Evolutionary conservation across 1,284 basidiomycete genomes (phyloP), one percentile per base, ranked within the genome.

Genomic region (Tilletia indica): DNA sequence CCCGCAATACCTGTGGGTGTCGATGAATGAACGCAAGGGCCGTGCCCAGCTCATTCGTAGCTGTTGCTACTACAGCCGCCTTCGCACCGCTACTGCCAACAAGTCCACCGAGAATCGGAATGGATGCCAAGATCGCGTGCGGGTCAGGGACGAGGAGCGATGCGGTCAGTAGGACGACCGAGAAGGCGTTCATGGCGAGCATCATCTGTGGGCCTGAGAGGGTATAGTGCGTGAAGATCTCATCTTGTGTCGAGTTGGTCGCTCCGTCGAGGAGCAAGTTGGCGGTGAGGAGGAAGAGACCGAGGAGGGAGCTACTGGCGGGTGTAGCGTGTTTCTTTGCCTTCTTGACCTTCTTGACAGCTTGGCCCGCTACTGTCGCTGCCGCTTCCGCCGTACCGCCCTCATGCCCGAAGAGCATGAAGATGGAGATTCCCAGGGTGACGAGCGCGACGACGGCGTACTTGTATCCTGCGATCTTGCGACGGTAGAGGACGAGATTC

Each of bases 131-230:
- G 87, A 64, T 86, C 83, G 21, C 87, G 88, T 0, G 54, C 89
- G 90, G 78, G 91, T 91, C 72, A 90, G 87, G 74, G 90, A 89
- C n/a, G 90, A 91, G 74, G 36, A 82, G 76, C 11, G 78, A 73
- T 11, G 71, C 38, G 2, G 48, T 67, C 74, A 82, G 76, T 49
- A 82, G 76, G n/a, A 77, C 19, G 6, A 75, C 72, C 0, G 80
- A 81, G 85, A 94, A 91, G 39, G 91, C 81, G 84, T 96, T 96
- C 85, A 97, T 97, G 89, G 91, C 96, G 83, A 99, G 91, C 97
- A 99, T 99, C 94, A 99, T 97, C 84, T 99, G 96, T 84, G 97
- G 94, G 3, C 97, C 97, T 0, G 91, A 90, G 25, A 95, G 89
- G 31, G 74, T 73, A 56, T 77, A 83, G 85, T 90, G 89, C 49